A percentile compares a stretch with the other conserved stretches of the same genome.
phyloP scores from a whole-genome alignment of 2,329 filamentous ascomycete genomes.

The Dactylellina drechsleri region DNA sequence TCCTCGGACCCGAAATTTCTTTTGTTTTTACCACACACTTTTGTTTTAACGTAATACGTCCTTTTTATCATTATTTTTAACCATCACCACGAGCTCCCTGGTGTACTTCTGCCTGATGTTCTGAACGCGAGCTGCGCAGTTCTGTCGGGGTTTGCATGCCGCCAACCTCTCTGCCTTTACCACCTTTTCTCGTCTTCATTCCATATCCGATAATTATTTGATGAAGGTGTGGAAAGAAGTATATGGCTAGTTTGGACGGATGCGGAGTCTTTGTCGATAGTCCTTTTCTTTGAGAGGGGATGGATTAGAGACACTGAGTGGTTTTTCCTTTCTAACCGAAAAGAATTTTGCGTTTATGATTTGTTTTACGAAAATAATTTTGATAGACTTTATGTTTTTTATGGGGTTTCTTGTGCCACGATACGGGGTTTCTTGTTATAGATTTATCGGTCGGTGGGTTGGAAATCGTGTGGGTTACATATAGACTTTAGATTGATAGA shows the following conservation, averaged over 20 bases:
- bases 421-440: conserved; percentile 26
- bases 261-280: conserved; percentile 51
- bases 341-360: conserved; percentile 14
- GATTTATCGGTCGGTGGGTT: conserved; percentile 28
- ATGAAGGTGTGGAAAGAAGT: conserved; percentile 19
- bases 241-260: conserved; percentile 54
- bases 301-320: conserved; percentile 47
- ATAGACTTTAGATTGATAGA: conserved; percentile 27
- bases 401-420: conserved; percentile 27
- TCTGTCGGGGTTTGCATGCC: conserved; percentile 55
- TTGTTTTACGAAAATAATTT: conserved; percentile 33
- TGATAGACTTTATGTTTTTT: conserved; percentile 47
- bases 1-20: neutral
- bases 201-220: conserved; percentile 30
- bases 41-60: conserved; percentile 26
- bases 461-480: conserved; percentile 33
- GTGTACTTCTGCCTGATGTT: conserved; percentile 55
- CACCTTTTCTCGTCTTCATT: conserved; percentile 12
- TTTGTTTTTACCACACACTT: conserved; percentile 21
- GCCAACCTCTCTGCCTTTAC: conserved; percentile 53
- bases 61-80: conserved; percentile 31
- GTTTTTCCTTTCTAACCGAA: conserved; percentile 45
- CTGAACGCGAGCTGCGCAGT: conserved; percentile 55
- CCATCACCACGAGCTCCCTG: conserved; percentile 51
- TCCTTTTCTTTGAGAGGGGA: conserved; percentile 52